Evolutionary conservation across 2,329 filamentous ascomycete genomes (phyloP), one percentile per base, ranked within the genome.

Genomic region (Aspergillus piperis): DNA sequence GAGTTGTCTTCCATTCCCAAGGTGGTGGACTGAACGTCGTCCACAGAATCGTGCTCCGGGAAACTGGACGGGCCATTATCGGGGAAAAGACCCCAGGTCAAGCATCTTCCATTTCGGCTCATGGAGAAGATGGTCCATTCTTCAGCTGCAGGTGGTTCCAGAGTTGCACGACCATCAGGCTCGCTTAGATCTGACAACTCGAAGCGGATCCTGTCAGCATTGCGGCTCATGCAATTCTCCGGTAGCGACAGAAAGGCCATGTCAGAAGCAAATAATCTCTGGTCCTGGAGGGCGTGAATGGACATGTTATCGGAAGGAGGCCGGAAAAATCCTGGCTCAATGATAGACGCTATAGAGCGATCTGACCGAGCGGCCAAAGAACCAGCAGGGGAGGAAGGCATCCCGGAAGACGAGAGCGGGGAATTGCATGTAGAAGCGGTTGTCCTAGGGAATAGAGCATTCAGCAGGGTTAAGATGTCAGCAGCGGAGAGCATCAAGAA

Each of bases 51-150:
- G 49, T 85, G 84, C 15, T 90, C 75, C 39, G 79, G 87, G 36
- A 86, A 83, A 30, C 89, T 88, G 2, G 81, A 75, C 39, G 90
- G 85, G 49, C 88, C 84, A 62, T 89, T 84, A 62, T 89, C 86
- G 1, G 84, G 83, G 62, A 75, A 71, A 6, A 75, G 62, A 87
- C 90, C 74, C 90, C 91, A 39, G 83, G 87, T 88, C 42, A 96
- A 79, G 54, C 82, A 82, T 69, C 86, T 87, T 32, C 91, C 90
- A 73, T 92, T 87, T 0, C 86, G 78, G 0, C 90, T 90, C 58
- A 96, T 86, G 69, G 93, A 94, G 8, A 96, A 79, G 6, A 95
- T 88, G 4, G 90, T 85, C 92, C 92, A 96, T 58, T 88, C 83
- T 75, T 96, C 92, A 1, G 89, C 88, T 63, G 90, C 94, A 8